Evolutionary conservation across 2,329 filamentous ascomycete genomes (phyloP).

Genomic region (Amesomyces nigricolor): DNA sequence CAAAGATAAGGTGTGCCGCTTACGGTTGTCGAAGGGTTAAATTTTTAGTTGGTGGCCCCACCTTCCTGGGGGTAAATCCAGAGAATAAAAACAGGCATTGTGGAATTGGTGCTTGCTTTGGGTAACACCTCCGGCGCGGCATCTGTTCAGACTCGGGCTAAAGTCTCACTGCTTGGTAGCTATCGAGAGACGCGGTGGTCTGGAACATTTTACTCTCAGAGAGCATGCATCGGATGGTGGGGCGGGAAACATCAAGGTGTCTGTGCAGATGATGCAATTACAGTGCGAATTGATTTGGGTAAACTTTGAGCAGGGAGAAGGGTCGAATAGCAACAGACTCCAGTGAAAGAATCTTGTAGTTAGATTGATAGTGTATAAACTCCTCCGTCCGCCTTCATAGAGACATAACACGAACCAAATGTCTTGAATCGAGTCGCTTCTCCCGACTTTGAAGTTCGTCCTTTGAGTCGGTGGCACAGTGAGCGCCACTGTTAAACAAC

Average conservation of each 20-base stretch:
- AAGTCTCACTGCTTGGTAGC: no score
- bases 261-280: conserved; percentile 11
- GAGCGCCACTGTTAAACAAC: conserved; percentile 15
- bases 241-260: neutral
- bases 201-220: conserved; percentile 2
- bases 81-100: no score
- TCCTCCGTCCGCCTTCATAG: no score
- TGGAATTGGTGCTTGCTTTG: no score
- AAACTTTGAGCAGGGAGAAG: neutral
- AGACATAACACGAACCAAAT: no score
- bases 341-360: no score
- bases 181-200: neutral
- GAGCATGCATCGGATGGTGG: conserved; percentile 1
- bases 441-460: neutral
- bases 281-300: conserved; percentile 14
- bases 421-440: no score
- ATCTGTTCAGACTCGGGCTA: neutral
- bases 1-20: neutral
- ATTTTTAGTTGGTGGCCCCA: conserved; percentile 1
- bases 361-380: no score
- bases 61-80: no score
- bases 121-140: no score
- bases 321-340: no score
- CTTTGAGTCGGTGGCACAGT: neutral
- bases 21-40: neutral